Evolutionary conservation across 306 rosid species (phyloP), one percentile per base, ranked within the genome.

Genomic region (Amphicarpaea edgeworthii): DNA sequence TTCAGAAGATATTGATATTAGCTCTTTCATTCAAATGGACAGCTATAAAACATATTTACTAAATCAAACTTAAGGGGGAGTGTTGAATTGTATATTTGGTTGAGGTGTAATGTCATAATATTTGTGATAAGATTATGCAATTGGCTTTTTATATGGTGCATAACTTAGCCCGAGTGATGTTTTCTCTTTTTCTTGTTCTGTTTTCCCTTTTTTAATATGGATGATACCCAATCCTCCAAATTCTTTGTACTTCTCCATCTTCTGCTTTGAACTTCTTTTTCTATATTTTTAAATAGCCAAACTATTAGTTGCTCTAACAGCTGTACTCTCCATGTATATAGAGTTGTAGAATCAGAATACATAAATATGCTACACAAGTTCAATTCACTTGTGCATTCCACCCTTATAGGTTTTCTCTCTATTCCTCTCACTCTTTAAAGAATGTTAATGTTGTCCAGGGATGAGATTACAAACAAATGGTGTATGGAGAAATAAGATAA

Each of bases 21-120:
- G 28, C 70, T 34, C 38, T 71, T 62, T 49, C 49, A 43, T 24
- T 70, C 64, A 78, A 71, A 51, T 62, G 59, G 67, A 59, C 58
- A 28, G 55, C 41, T 51, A 41, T n/a, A 51, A 50, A 79, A 5
- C 50, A 41, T 63, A 42, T 64, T 72, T 26, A 79, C 26, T 11
- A 40, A 28, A 53, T 78, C 55, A 71, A 40, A 70, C 43, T 51
- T 60, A 42, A 47, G 30, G 38, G 21, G 53, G 11, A 17, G 24
- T 60, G 55, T 37, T 49, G 47, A 63, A 79, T 58, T n/a, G 60
- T 59, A 24, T 41, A 60, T 62, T 8, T 59, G 32, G 28, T 54
- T 58, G 70, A 24, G 58, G 45, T 11, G 34, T 73, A 17, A 76
- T 40, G 55, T 51, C n/a, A 51, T 66, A 45, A 41, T 32, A 67